phyloP scores from a whole-genome alignment of 352 stramenopile genomes.

The Phytophthora boehmeriae region DNA sequence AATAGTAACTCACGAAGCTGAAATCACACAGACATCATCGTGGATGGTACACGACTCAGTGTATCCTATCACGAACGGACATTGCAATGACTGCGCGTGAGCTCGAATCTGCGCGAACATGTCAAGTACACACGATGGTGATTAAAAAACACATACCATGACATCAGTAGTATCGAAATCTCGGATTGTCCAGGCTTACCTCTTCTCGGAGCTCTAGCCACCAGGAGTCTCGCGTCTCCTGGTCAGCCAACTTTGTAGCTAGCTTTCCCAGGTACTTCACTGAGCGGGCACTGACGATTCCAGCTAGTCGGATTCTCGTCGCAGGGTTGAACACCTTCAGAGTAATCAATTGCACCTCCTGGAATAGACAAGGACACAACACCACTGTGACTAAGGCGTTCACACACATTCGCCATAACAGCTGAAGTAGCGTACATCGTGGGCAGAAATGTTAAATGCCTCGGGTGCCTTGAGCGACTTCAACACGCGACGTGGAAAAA shows the following conservation, averaged over 20 bases:
- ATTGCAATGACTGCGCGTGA: slow-evolving; percentile 96
- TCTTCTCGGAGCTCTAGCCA: slow-evolving; percentile 98
- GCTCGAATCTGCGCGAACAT: slow-evolving; percentile 82
- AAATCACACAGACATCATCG: slow-evolving; percentile 97
- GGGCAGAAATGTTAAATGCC: slow-evolving; percentile 75
- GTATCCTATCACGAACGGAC: slow-evolving; percentile 97
- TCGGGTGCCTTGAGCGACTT: slow-evolving; percentile 60
- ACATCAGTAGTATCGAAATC: neutral
- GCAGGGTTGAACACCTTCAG: slow-evolving; percentile 92
- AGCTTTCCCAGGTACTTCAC: slow-evolving; percentile 93
- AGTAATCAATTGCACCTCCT: slow-evolving; percentile 96
- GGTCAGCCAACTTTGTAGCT: slow-evolving; percentile 95
- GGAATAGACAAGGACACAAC: slow-evolving; percentile 3
- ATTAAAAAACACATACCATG: neutral
- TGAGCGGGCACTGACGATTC: slow-evolving; percentile 85
- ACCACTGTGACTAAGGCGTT: slow-evolving; percentile 3
- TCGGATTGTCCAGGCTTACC: slow-evolving; percentile 28
- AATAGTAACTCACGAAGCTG: slow-evolving; percentile 81
- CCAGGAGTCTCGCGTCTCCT: slow-evolving; percentile 98
- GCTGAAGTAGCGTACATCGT: slow-evolving; percentile 55
- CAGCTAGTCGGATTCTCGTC: slow-evolving; percentile 75
- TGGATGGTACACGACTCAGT: slow-evolving; percentile 97
- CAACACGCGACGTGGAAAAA: slow-evolving; percentile 56
- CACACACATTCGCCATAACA: neutral
- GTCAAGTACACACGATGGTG: neutral